These are phyloP conservation scores for Ophiostoma australiae DNA, from an alignment of 2,329 filamentous ascomycete species.

Conservation along the genomic window DNA sequence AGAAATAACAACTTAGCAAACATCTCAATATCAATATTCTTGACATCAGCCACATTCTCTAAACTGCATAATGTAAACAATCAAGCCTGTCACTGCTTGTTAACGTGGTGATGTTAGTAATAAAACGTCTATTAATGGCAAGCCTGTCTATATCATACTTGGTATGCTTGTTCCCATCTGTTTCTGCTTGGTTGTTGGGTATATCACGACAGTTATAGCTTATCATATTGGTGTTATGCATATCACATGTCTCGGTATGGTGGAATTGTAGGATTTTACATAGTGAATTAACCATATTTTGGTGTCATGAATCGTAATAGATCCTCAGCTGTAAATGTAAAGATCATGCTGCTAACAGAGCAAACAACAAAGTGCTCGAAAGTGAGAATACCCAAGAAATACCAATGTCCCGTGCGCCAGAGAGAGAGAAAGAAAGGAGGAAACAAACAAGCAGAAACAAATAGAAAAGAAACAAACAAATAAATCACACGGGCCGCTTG, in stretches of 20 bases:
- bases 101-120: slow-evolving; percentile 6
- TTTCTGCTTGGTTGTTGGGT: not conserved
- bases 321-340: not conserved
- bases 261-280: no score
- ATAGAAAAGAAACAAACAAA: not conserved
- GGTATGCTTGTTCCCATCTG: not conserved
- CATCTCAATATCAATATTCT: no score
- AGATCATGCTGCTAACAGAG: not conserved
- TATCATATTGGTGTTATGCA: not conserved
- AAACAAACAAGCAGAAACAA: not conserved
- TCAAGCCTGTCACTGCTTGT: not conserved
- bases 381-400: not conserved
- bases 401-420: no score
- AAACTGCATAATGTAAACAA: not conserved
- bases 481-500: slow-evolving; percentile 37
- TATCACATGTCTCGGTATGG: not conserved
- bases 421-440: no score
- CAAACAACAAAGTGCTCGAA: not conserved
- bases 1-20: not conserved
- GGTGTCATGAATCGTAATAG: not conserved
- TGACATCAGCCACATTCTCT: not conserved
- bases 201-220: not conserved
- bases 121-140: not conserved
- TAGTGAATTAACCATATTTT: not conserved
- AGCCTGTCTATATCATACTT: not conserved